Conservation (phyloP, 345 rosid species). For the Ceriops decandra region DNA sequence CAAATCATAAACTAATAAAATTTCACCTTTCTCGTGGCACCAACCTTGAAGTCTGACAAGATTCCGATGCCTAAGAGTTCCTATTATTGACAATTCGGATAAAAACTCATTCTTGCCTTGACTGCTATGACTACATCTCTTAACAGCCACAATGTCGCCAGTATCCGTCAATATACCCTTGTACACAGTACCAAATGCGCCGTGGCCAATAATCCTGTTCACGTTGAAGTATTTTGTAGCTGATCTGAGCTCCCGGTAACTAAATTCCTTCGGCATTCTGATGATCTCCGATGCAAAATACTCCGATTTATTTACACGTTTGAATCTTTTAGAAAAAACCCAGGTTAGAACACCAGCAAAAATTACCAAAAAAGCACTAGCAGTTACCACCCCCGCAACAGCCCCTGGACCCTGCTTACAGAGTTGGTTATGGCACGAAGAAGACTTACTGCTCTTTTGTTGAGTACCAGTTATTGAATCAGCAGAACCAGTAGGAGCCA, state of each 20-base stretch:
- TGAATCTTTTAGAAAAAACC: slow-evolving; percentile 63
- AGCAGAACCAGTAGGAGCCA: slow-evolving; percentile 41
- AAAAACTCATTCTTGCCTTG: slow-evolving; percentile 89
- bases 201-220: slow-evolving; percentile 73
- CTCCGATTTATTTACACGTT: slow-evolving; percentile 47
- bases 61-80: slow-evolving; percentile 83
- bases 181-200: slow-evolving; percentile 93
- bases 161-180: slow-evolving; percentile 64
- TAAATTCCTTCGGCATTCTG: slow-evolving; percentile 86
- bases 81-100: slow-evolving; percentile 81
- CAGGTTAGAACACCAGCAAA: slow-evolving; percentile 72
- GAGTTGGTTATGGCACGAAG: slow-evolving; percentile 74
- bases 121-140: slow-evolving; percentile 77
- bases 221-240: slow-evolving; percentile 77
- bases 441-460: slow-evolving; percentile 32
- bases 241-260: slow-evolving; percentile 71
- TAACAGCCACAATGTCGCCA: slow-evolving; percentile 81
- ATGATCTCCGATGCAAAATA: slow-evolving; percentile 70
- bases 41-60: slow-evolving; percentile 90
- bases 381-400: slow-evolving; percentile 92
- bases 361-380: slow-evolving; percentile 80
- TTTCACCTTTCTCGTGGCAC: slow-evolving; percentile 92
- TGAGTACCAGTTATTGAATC: slow-evolving; percentile 24
- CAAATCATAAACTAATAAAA: slow-evolving; percentile 73
- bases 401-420: slow-evolving; percentile 87